Base-by-base conservation (phyloP, 2,329 filamentous ascomycete species). In the Clonostachys solani region DNA sequence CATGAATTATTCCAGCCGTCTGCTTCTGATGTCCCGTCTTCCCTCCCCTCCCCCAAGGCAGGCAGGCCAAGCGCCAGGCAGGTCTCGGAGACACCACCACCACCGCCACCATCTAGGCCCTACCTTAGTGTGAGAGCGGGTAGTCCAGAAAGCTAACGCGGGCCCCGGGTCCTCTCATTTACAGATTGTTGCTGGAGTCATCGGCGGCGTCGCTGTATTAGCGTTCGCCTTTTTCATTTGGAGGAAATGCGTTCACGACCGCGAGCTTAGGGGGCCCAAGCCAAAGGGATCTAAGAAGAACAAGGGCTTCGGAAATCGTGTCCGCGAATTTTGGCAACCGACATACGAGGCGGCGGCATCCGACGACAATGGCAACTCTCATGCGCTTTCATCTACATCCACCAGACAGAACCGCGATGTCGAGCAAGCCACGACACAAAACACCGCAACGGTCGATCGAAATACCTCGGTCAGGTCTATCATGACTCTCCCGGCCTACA, bases 401-500 rank as follows among this genome's bases (percentile, higher is more conserved):
- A 15, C 3, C 5, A 15, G 36, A 12, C 34, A 34, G 42, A 52
- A 44, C 49, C 45, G 47, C 46, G 45, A 55, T 19, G 49, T 50
- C 46, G 43, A 52, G 16, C 47, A 46, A 42, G 44, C 38, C 42
- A 47, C 35, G 45, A 33, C 36, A 34, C 51, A 53, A n/a, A 55
- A 54, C 23, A 52, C 57, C 48, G 65, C 64, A 49, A 67, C 63
- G 1, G 81, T 96, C 12, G 88, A 92, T 61, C 81, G 92, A 33
- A 87, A 92, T 57, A 91, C 89, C 2, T 95, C 89, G 9, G 77
- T 97, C 42, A 85, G 92, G 47, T 95, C 90, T n/a, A 84, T 97
- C 47, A 94, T 96, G 79, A 97, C 94, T 0, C 71, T 99, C 4
- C 94, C 94, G 0, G 80, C 88, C 0, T 99, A 99, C 64, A 85